Evolutionary conservation across 2,329 filamentous ascomycete genomes (phyloP).

Genomic region (Xylaria polymorpha): DNA sequence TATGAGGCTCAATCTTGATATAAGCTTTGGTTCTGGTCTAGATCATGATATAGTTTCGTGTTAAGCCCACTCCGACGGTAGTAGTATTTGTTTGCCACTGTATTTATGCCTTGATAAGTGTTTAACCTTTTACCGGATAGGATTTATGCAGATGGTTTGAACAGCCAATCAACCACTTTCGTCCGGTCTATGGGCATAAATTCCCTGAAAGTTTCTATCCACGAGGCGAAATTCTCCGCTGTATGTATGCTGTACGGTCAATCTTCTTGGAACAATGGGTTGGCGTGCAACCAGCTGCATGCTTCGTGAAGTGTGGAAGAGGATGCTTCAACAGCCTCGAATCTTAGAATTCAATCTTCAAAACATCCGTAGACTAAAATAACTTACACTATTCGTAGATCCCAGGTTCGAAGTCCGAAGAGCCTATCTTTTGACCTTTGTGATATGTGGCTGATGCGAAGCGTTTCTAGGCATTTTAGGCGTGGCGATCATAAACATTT

Average conservation of each 20-base stretch:
- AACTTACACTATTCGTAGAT: conserved; percentile 12
- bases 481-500: conserved; percentile 26
- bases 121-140: conserved; percentile 15
- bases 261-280: conserved; percentile 25
- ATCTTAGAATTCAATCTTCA: not conserved
- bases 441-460: conserved; percentile 27
- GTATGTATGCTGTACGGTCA: conserved; percentile 31
- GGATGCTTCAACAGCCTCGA: not conserved
- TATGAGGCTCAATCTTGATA: not conserved
- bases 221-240: conserved; percentile 40
- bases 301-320: conserved; percentile 3
- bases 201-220: conserved; percentile 32
- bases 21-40: not conserved
- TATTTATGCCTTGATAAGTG: conserved; percentile 19
- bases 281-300: conserved; percentile 22
- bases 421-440: conserved; percentile 6
- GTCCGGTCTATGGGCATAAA: conserved; percentile 7
- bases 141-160: conserved; percentile 24
- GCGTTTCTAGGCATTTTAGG: conserved; percentile 10
- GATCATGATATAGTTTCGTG: conserved; percentile 22
- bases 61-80: not conserved
- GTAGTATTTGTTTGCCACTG: not conserved
- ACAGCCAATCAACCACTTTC: conserved; percentile 18
- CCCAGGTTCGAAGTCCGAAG: conserved; percentile 28
- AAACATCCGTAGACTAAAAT: conserved; percentile 5